Base-by-base conservation (phyloP, 805 yeast species). In the Yarrowia phangngaensis region DNA sequence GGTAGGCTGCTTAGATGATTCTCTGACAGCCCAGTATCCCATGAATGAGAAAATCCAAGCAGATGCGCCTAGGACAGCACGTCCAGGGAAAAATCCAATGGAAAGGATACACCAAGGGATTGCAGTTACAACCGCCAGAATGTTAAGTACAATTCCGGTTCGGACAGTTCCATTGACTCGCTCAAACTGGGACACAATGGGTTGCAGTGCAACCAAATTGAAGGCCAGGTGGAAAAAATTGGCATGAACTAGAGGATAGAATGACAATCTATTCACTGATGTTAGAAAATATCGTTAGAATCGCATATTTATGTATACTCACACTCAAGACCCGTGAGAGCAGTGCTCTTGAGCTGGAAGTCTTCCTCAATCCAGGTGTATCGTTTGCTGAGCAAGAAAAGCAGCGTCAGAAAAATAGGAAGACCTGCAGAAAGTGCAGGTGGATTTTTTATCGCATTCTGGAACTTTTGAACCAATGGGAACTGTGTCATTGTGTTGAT, bases 71-170 rank as follows among this genome's bases (percentile, higher is more conserved):
- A 79, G 64, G 2, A 78, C 80, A 8, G 73, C 68, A 1, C 74
- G 66, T 3, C 69, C 58, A 8, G 84, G 82, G 52, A 69, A 78
- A 12, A 82, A 66, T 0, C 66, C 30, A 4, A 59, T 54, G 1
- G 70, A 70, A 11, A 66, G 27, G 4, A 65, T 16, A 32, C 82
- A 74, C 64, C 75, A 82, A 34, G 76, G 74, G 29, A 85, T 58
- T 4, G 83, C 95, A 2, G 90, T 73, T 4, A 77, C 63, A 1
- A 82, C 79, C 2, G 95, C 84, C 40, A 82, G 64, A 19, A 84
- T 59, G 61, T 86, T 87, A 51, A 88, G 68, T 12, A 87, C 80
- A 35, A 88, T 70, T 4, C 94, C 95, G 4, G 95, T 83, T 63
- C 85, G 78, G 3, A 87, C 82, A 0, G 97, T 86, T 5, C 96